Evolutionary conservation across 179 eudicot species (phyloP), one percentile per base, ranked within the genome.

Genomic region (Nepenthes alata): DNA sequence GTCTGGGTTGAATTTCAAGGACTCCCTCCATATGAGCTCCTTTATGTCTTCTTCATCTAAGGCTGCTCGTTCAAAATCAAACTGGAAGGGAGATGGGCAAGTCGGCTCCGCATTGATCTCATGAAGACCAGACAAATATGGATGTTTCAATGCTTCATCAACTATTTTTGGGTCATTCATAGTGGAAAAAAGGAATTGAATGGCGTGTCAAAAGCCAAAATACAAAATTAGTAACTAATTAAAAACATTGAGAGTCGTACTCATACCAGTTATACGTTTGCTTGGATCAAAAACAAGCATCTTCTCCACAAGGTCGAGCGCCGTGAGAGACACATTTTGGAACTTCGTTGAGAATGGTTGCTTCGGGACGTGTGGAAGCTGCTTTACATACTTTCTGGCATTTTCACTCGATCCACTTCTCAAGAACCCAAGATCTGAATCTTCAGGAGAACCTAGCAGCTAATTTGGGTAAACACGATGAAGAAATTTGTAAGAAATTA

Each of bases 31-130:
- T 63, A 89, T 76, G 65, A 91, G 89, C 67, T 89, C 89, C 75
- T 85, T 89, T 53, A 91, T 83, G 44, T 91, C 96, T 35, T 89
- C 95, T 67, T 91, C 98, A 45, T 74, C 81, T 62, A 91, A 77
- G 10, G 85, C 68, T 35, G 83, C 61, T 70, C 86, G 96, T 69
- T 91, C 98, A 56, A 89, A 88, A 74, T 86, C 98, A 67, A 91
- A 91, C 58, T 67, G 60, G 48, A 91, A 91, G 38, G 91, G 88
- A 62, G 79, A 69, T 8, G 83, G 74, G 71, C 98, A 91, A 63
- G 72, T 74, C 34, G 98, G 98, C 69, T 89, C 98, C 74, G 86
- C 98, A 6, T 91, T 91, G 72, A 91, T 91, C 83, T 91, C 98
- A 57, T 91, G 98, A n/a, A 91, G 91, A 74, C 96, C 77, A 0